Evolutionary conservation across 352 stramenopile species (phyloP), one percentile per base, ranked within the genome.

Genomic region (Nannochloropsis limnetica): DNA sequence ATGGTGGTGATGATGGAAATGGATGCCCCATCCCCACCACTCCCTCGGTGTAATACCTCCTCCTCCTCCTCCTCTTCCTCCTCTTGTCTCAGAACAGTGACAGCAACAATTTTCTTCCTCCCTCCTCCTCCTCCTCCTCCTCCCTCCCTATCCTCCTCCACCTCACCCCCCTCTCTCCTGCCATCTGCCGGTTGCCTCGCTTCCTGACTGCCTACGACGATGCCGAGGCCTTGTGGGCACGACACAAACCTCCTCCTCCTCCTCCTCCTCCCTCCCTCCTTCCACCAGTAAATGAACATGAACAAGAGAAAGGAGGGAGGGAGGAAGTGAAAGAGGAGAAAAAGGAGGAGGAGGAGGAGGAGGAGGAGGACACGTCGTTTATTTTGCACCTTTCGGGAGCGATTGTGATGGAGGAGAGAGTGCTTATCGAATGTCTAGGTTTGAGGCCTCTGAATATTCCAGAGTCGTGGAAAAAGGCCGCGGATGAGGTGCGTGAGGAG

Each of bases 181-280:
- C 61, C 61, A 74, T 74, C 61, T 74, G n/a, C 61, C 61, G 25
- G 8, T 29, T 74, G 17, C 61, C 61, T 8, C 61, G n/a, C 1
- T 74, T 74, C 5, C n/a, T 74, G n/a, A 74, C 61, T 3, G 61
- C 61, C 61, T 29, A 74, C 61, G 61, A 74, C 25, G 61, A 74
- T 74, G 61, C 61, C 17, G 61, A 74, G 8, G 61, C 61, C 61
- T 15, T 74, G 61, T 74, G 61, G 61, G 25, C 61, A 25, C 61
- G 25, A 28, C 61, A 74, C 8, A 25, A n/a, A 3, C 61, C 61
- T 17, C 61, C 5, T 29, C n/a, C 61, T 29, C n/a, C 8, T 74
- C 17, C 61, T 27, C n/a, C 61, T 74, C 61, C n/a, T 29, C n/a
- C n/a, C 61, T 29, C 2, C 22, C 61, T 29, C 61, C 61, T 29